Conservation (phyloP, 768 basidiomycete species). For the Boletus subcaerulescens region DNA sequence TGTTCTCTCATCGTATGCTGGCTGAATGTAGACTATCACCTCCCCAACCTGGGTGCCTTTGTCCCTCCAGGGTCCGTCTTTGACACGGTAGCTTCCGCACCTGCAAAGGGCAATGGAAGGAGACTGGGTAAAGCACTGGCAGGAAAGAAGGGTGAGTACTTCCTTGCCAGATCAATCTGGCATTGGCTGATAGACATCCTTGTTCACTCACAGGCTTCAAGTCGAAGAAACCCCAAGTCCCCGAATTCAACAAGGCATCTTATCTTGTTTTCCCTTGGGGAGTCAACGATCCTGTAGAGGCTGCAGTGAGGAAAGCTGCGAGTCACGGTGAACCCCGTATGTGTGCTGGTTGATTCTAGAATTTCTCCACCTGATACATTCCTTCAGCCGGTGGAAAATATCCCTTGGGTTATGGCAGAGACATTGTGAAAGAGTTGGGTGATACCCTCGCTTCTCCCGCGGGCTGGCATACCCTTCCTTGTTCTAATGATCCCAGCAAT, state of each 20-base stretch:
- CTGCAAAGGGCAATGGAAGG: not conserved
- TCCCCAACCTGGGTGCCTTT: conserved; percentile 28
- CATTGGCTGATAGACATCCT: not conserved
- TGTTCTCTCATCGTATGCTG: not conserved
- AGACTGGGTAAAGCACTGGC: conserved; percentile 13
- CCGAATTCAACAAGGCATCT: conserved; percentile 33
- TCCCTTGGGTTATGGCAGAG: conserved; percentile 25
- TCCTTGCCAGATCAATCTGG: not conserved
- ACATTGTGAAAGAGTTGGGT: conserved; percentile 57
- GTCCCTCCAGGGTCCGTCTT: conserved; percentile 19
- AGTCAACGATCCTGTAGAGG: conserved; percentile 78
- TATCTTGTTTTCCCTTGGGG: conserved; percentile 83
- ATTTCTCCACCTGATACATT: not conserved
- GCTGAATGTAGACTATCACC: conserved; percentile 9
- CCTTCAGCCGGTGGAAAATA: not conserved
- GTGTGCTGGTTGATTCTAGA: not conserved
- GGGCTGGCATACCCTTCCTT: conserved; percentile 90
- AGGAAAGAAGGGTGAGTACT: conserved; percentile 13
- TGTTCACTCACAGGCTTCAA: conserved; percentile 2
- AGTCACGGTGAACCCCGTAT: conserved; percentile 18
- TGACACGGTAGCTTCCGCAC: conserved; percentile 12
- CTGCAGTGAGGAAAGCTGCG: conserved; percentile 17
- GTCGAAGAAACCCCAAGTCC: conserved; percentile 8
- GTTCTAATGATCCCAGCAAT: conserved; percentile 56
- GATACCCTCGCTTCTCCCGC: conserved; percentile 79